Evolutionary conservation across 148 eudicot genomes (phyloP), one percentile per base, ranked within the genome.

Genomic region (Chenopodium berlandieri): DNA sequence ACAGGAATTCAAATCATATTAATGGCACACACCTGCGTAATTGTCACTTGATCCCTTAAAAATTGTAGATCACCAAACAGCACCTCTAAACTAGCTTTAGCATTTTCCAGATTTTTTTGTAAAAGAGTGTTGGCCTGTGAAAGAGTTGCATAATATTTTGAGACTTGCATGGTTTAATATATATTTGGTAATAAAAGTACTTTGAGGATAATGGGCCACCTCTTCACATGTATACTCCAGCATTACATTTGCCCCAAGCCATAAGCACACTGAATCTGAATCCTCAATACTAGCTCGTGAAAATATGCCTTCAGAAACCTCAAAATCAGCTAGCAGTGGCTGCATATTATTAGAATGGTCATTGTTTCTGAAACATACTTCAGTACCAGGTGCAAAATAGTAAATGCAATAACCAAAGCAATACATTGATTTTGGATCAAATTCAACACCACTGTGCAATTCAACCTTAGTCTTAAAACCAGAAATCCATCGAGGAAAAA

Each of bases 211-310:
- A 78, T 77, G 72, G 34, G 78, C 47, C 75, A 95, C 98, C 99
- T 96, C 98, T 84, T 96, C 99, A 83, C 94, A 89, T 46, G 99
- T 87, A 85, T 96, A 94, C 87, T 96, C 97, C 80, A 93, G 88
- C 99, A 95, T 95, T 73, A 95, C 95, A 80, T 95, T 95, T 80
- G 94, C 97, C 82, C 97, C 99, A 64, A 95, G 89, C 97, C 99
- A 95, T 78, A 95, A 84, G 85, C 97, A 95, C 64, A 95, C 99
- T 22, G 94, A 93, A 78, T 95, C 92, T 50, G 92, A 54, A 78
- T 90, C 92, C 72, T 90, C 94, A 56, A 95, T 84, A 37, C 87
- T 77, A 79, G 97, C 97, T 62, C 93, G 91, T 73, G 99, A 92
- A 84, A 88, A 94, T 64, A 95, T 95, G 82, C 99, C 98, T 91